Base-by-base conservation (phyloP, 169 alveolate genomes). In the Cryptosporidium andersoni region DNA sequence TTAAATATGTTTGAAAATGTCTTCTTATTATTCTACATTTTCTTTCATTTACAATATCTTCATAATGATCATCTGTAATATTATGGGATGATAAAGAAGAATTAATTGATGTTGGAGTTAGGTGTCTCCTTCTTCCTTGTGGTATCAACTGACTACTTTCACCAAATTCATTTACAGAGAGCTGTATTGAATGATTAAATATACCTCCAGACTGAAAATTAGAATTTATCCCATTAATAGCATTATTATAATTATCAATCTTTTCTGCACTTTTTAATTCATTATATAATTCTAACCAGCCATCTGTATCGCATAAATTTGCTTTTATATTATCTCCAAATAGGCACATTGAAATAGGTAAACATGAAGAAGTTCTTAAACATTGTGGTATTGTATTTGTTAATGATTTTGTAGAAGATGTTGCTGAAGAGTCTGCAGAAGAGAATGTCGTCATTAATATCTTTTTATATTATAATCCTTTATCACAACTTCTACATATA, bases 91-190 rank as follows among this genome's bases (percentile, higher is more conserved):
- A 74, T n/a, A 74, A 53, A 11, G 85, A 74, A 12, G 85, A 74
- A 55, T 74, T 74, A 6, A 74, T 74, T 6, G 85, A 74, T 12
- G 85, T 74, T 7, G 85, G 85, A 53, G 85, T 74, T 48, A 74
- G 45, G 36, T 51, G 55, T 48, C 85, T 74, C 42, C 68, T 55
- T 16, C 14, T 66, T 8, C 53, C 40, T 14, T 37, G 42, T 14
- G 14, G 11, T 25, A 55, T 40, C 14, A 16, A 43, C 2, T 60
- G 45, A 58, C 47, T 74, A 60, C 34, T 60, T 43, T 42, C 5
- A 6, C 53, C 4, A 37, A 37, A 11, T 43, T 55, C 25, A 40
- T 43, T 34, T 56, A 45, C 37, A 55, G 68, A 4, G 64, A 36
- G 12, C 37, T 43, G 34, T 43, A 39, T 16, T 9, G 9, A 9